A percentile compares a stretch with the other conserved stretches of the same genome.
These are phyloP conservation scores for Penicillium sp. DNA, from an alignment of 2,329 filamentous ascomycete genomes.

Conservation along the genomic window DNA sequence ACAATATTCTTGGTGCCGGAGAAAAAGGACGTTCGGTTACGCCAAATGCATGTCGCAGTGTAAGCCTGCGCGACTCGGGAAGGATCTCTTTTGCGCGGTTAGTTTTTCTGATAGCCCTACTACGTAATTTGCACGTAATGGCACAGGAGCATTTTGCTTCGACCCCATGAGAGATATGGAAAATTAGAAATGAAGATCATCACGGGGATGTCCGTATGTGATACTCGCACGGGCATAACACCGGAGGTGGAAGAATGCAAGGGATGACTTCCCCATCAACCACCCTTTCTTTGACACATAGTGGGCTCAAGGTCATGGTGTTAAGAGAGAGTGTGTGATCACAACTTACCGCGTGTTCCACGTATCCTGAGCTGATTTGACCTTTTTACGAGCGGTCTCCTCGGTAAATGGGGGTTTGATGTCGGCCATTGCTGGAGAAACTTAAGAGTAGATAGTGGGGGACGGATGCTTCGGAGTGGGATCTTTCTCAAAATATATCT, in stretches of 20 bases:
- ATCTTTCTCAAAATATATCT: neutral
- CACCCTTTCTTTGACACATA: constrained; percentile 18
- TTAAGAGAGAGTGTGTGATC: no score
- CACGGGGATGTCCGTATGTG: constrained; percentile 7
- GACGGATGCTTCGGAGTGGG: neutral
- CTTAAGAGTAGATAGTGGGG: neutral
- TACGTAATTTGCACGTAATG: constrained; percentile 12
- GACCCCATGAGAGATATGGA: neutral
- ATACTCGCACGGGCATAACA: constrained; percentile 16
- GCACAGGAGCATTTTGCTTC: neutral
- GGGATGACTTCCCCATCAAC: constrained; percentile 8
- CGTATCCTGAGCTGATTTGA: constrained; percentile 75
- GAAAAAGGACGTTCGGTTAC: constrained; percentile 68
- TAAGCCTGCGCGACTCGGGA: constrained; percentile 64
- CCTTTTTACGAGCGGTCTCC: constrained; percentile 67
- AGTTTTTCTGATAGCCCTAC: constrained; percentile 2
- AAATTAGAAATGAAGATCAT: neutral
- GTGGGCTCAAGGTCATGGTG: neutral
- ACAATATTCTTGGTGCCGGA: constrained; percentile 63
- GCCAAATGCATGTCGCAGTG: constrained; percentile 71
- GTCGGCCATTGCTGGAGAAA: constrained; percentile 28
- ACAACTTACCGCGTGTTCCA: constrained; percentile 68
- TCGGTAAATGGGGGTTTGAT: constrained; percentile 65
- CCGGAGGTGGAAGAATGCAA: constrained; percentile 15
- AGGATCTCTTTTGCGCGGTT: constrained; percentile 52